Conservation (phyloP, 495 filamentous ascomycete genomes). For the Extremus antarcticus region DNA sequence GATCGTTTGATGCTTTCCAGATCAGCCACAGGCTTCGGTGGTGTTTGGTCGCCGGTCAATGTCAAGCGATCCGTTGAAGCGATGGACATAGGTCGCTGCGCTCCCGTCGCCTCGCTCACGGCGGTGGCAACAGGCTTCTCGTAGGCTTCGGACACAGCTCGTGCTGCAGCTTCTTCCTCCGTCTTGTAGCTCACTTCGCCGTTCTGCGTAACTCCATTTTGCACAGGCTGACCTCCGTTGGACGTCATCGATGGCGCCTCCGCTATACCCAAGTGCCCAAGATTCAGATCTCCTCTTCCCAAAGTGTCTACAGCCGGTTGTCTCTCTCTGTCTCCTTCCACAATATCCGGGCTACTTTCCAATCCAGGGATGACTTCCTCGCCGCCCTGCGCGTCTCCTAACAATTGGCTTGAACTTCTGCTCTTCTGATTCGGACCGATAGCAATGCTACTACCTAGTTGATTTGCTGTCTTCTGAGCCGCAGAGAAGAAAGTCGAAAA, state of each 20-base stretch:
- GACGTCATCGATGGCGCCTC: constrained; percentile 41
- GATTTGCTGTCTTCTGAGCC: constrained; percentile 88
- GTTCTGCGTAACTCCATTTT: constrained; percentile 21
- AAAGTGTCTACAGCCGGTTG: constrained; percentile 73
- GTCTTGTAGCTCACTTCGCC: constrained; percentile 45
- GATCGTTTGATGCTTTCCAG: constrained; percentile 58
- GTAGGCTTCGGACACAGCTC: constrained; percentile 52
- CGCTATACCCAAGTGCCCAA: constrained; percentile 68
- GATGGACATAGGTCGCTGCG: constrained; percentile 24
- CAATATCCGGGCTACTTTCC: constrained; percentile 8
- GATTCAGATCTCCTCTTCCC: constrained; percentile 75
- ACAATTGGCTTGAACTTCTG: background rate
- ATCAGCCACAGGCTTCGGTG: constrained; percentile 59
- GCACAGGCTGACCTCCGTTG: constrained; percentile 34
- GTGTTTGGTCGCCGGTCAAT: constrained; percentile 22
- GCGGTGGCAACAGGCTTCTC: constrained; percentile 32
- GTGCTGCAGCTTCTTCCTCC: constrained; percentile 47
- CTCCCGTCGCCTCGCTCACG: constrained; percentile 7
- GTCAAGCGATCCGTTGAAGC: constrained; percentile 21
- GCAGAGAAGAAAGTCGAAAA: constrained; percentile 89
- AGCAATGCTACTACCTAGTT: constrained; percentile 71
- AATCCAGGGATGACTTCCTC: constrained; percentile 29
- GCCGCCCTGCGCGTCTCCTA: constrained; percentile 27
- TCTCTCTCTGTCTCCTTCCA: constrained; percentile 25
- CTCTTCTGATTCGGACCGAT: constrained; percentile 19